Percentiles rank a stretch among this genome's conserved stretches.
These are phyloP conservation scores for Penicillium herquei DNA, from an alignment of 495 filamentous ascomycete genomes.

Conservation along the genomic window DNA sequence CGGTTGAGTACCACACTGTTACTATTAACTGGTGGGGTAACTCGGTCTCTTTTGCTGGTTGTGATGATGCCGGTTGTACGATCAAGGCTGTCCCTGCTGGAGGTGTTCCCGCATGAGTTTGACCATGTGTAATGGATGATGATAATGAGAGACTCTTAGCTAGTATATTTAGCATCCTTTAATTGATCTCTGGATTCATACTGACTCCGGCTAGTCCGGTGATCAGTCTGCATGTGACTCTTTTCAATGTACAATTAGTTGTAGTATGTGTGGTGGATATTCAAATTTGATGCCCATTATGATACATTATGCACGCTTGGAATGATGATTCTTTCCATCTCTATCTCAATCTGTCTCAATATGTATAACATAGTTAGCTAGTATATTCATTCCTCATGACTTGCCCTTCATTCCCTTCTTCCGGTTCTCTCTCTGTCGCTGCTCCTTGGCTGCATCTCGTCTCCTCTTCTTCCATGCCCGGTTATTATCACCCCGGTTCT, in stretches of 20 bases:
- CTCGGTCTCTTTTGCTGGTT: constrained; percentile 3
- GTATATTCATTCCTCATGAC: constrained; percentile 21
- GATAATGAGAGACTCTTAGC: background rate
- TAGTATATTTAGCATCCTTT: background rate
- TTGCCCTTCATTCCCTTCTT: constrained; percentile 52
- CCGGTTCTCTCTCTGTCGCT: constrained; percentile 81
- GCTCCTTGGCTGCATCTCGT: constrained; percentile 78
- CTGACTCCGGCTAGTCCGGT: too few species aligned
- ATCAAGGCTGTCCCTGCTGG: background rate
- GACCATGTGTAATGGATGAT: background rate
- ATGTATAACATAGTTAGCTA: too few species aligned
- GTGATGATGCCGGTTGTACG: constrained; percentile 1
- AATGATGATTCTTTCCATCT: too few species aligned
- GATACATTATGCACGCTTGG: too few species aligned
- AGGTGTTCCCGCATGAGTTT: background rate
- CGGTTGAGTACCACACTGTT: constrained; percentile 46
- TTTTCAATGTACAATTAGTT: too few species aligned
- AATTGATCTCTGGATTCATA: background rate
- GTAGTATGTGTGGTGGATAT: too few species aligned
- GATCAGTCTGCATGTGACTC: too few species aligned
- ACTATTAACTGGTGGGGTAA: constrained; percentile 7
- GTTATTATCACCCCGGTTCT: constrained; percentile 84
- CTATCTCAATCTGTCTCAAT: too few species aligned
- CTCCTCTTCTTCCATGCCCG: constrained; percentile 85
- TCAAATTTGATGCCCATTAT: too few species aligned